These are phyloP conservation scores for Circinella umbellata DNA, from an alignment of 371 early-diverging fungal genomes.

Conservation along the genomic window DNA sequence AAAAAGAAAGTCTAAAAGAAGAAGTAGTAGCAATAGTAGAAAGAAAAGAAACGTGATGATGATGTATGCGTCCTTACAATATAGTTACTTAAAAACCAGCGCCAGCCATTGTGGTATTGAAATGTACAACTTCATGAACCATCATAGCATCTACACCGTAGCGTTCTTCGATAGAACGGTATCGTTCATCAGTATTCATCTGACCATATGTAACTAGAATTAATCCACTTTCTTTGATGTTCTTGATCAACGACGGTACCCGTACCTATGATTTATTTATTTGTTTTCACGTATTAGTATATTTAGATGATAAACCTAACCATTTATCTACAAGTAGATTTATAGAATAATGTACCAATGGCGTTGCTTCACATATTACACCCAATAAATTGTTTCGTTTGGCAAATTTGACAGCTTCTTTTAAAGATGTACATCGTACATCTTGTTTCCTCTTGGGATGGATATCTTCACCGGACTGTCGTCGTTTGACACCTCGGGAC, in stretches of 20 bases:
- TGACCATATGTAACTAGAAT: constrained; percentile 87
- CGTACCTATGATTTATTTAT: constrained; percentile 63
- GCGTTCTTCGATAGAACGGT: constrained; percentile 73
- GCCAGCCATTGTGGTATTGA: constrained; percentile 55
- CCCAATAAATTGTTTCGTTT: constrained; percentile 84
- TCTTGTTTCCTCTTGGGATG: constrained; percentile 33
- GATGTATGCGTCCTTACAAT: not conserved
- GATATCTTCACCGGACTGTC: constrained; percentile 15
- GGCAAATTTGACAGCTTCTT: constrained; percentile 75
- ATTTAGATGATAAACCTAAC: too few relatives aligned
- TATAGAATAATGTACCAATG: constrained; percentile 61
- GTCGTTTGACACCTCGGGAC: constrained; percentile 48
- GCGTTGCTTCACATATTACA: constrained; percentile 86
- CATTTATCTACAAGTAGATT: not conserved
- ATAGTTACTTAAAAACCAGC: constrained; percentile 38
- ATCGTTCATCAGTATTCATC: constrained; percentile 64
- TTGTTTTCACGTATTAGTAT: too few relatives aligned
- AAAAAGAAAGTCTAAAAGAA: too few relatives aligned
- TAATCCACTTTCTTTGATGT: constrained; percentile 90
- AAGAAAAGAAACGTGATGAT: not conserved
- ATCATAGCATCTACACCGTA: constrained; percentile 89
- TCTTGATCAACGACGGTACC: constrained; percentile 85
- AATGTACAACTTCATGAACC: constrained; percentile 55
- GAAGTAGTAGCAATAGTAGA: not conserved
- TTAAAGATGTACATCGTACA: constrained; percentile 60